phyloP scores from a whole-genome alignment of 2,329 filamentous ascomycete genomes.

The Hyphodiscus sp. region DNA sequence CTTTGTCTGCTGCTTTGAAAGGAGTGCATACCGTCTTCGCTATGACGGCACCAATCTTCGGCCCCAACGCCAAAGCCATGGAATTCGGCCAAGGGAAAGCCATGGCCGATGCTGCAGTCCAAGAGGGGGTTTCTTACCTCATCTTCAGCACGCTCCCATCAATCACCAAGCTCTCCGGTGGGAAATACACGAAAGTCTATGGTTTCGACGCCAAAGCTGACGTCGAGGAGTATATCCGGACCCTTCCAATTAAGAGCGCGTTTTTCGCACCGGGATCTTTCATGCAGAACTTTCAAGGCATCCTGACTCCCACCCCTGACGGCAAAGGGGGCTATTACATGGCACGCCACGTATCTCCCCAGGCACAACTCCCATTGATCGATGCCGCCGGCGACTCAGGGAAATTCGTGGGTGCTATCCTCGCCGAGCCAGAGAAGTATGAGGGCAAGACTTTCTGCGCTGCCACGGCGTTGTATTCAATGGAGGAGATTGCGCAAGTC shows the following conservation, averaged over 20 bases:
- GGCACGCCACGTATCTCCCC: constrained; percentile 11
- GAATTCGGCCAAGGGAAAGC: constrained; percentile 33
- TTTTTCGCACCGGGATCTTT: constrained; percentile 42
- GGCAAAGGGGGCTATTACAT: constrained; percentile 19
- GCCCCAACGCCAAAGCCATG: not conserved
- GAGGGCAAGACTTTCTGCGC: constrained; percentile 40
- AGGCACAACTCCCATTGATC: constrained; percentile 25
- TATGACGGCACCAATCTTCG: constrained; percentile 35
- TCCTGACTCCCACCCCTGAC: constrained; percentile 1
- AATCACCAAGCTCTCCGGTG: constrained; percentile 30
- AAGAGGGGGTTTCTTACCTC: constrained; percentile 34
- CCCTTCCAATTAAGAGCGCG: constrained; percentile 35
- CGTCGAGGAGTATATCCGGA: constrained; percentile 32
- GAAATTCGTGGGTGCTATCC: constrained; percentile 31
- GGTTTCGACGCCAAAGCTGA: constrained; percentile 30
- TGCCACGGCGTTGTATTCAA: constrained; percentile 33
- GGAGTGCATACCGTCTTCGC: constrained; percentile 42
- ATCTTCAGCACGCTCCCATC: constrained; percentile 38
- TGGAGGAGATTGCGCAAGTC: constrained; percentile 27
- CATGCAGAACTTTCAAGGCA: constrained; percentile 28
- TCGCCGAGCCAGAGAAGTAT: constrained; percentile 37
- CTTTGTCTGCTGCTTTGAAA: constrained; percentile 35
- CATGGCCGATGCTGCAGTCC: constrained; percentile 36
- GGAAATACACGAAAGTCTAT: constrained; percentile 31
- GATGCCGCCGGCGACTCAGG: constrained; percentile 25